Evolutionary conservation across 345 rosid species (phyloP).

Genomic region (Brassica nigra): DNA sequence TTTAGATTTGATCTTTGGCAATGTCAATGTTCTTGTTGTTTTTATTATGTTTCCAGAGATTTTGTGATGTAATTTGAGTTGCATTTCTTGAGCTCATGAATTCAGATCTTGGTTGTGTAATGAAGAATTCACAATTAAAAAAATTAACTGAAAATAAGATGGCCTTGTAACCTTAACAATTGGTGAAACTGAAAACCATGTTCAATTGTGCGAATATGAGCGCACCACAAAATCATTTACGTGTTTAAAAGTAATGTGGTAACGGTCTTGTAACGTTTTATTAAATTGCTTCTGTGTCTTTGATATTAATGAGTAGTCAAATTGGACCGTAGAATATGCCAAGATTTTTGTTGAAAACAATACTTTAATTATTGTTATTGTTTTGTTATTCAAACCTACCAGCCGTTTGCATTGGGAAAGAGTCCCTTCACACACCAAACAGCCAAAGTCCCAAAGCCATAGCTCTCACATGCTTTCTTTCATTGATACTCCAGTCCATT

Average conservation of each 20-base stretch:
- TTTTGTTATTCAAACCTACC: slow-evolving; percentile 3
- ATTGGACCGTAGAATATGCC: slow-evolving; percentile 24
- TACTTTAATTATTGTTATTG: not conserved
- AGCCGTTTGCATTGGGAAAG: slow-evolving; percentile 28
- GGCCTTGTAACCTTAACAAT: not conserved
- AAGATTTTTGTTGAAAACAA: slow-evolving; percentile 7
- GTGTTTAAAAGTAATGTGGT: not conserved
- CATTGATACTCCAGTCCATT: not conserved
- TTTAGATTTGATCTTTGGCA: slow-evolving; percentile 25
- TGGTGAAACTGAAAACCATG: not conserved
- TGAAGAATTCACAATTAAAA: not conserved
- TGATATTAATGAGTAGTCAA: slow-evolving; percentile 7
- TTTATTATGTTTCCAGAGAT: slow-evolving; percentile 21
- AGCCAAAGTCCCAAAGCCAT: slow-evolving; percentile 16
- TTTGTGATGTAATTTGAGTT: slow-evolving; percentile 17
- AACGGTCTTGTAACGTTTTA: slow-evolving; percentile 13
- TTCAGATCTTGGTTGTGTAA: slow-evolving; percentile 8
- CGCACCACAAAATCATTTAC: not conserved
- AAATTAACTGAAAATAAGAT: not conserved
- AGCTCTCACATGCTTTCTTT: slow-evolving; percentile 16
- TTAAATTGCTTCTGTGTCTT: not conserved
- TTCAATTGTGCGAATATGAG: not conserved
- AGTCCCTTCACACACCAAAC: slow-evolving; percentile 18
- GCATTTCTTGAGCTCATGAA: slow-evolving; percentile 11
- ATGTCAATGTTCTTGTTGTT: slow-evolving; percentile 29